Evolutionary conservation across 306 rosid species (phyloP), one percentile per base, ranked within the genome.

Genomic region (Notholithocarpus densiflorus): DNA sequence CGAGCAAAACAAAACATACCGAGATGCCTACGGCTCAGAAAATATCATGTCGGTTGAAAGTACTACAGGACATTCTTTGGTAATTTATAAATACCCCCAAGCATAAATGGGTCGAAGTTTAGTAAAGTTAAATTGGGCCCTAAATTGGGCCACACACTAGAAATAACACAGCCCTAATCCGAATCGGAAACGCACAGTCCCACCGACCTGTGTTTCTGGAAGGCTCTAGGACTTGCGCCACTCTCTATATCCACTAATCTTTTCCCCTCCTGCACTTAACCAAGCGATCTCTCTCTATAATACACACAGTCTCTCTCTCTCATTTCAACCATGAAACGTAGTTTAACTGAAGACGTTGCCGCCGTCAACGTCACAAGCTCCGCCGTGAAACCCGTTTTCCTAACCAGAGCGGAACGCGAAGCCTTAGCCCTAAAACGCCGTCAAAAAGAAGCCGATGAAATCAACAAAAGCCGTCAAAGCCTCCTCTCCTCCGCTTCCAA

Each of bases 381-480:
- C 23, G 29, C 56, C 7, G 74, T 18, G 74, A 93, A 89, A 59
- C 98, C 97, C 0, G 77, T 87, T 1, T 93, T 93, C 85, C 84
- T 93, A 29, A 93, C 97, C 9, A 91, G 89, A 82, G 94, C 94
- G 24, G 87, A 93, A 23, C 92, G 98, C 48, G 97, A 93, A 74
- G 87, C 89, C 17, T 71, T 89, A 10, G 98, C 98, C 5, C 87
- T 93, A 43, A 81, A 93, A 59, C 98, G 97, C 84, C 98, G 96
- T 56, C 94, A 91, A 27, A 87, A 91, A 4, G 81, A 89, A 76
- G 86, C 88, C 48, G 89, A 84, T 2, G 93, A 87, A 68, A 85
- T 66, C 48, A 20, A 66, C 20, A 21, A 70, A 48, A 89, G 89
- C 72, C 88, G 73, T 75, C 91, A 90, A 62, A 86, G 83, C 6